Evolutionary conservation across 2,329 filamentous ascomycete species (phyloP).

Genomic region (Thielaviopsis ethacetica): DNA sequence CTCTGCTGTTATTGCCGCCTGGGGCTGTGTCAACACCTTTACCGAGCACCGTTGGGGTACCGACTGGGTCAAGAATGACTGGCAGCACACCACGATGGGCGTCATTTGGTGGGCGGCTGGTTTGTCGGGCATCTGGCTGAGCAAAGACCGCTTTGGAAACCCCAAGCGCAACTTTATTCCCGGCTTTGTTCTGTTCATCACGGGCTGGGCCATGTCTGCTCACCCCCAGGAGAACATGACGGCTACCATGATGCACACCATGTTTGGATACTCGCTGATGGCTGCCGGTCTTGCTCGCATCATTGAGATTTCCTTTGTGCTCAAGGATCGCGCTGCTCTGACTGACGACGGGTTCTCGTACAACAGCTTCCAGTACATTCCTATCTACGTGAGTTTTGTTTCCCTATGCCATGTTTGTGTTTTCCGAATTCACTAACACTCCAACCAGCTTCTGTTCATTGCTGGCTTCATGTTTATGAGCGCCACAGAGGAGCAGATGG

Average conservation of each 20-base stretch:
- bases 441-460: conserved; percentile 62
- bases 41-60: conserved; percentile 91
- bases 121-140: conserved; percentile 82
- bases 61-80: conserved; percentile 80
- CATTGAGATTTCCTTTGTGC: conserved; percentile 78
- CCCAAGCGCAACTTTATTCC: conserved; percentile 90
- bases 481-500: conserved; percentile 92
- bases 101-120: conserved; percentile 96
- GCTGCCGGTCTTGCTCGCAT: conserved; percentile 68
- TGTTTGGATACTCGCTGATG: conserved; percentile 95
- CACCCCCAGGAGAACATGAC: conserved; percentile 74
- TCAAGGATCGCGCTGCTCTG: conserved; percentile 52
- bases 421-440: not conserved
- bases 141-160: conserved; percentile 61
- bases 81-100: conserved; percentile 99
- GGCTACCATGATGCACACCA: conserved; percentile 71
- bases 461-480: conserved; percentile 96
- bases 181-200: conserved; percentile 76
- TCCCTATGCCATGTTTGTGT: conserved; percentile 8
- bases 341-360: conserved; percentile 51
- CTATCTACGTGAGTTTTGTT: conserved; percentile 35
- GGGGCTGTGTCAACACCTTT: conserved; percentile 96
- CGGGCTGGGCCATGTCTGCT: conserved; percentile 87
- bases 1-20: conserved; percentile 73
- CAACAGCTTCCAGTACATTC: conserved; percentile 42